These are phyloP conservation scores for Barnettozyma californica DNA, from an alignment of 805 yeast genomes.

Conservation along the genomic window DNA sequence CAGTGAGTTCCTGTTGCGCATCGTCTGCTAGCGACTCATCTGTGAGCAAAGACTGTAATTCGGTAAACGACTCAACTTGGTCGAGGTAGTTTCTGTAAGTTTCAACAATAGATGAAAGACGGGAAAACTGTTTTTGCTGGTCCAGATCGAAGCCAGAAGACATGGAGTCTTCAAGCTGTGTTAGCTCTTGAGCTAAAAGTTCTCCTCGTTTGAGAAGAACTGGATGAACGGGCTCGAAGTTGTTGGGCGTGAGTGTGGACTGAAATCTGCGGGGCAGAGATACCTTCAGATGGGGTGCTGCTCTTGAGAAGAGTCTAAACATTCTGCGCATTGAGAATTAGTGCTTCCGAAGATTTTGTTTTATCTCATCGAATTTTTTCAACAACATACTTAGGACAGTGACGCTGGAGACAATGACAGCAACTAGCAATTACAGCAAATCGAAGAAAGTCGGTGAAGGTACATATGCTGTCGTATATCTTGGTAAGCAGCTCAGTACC, in stretches of 20 bases:
- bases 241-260: constrained; percentile 1
- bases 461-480: constrained; percentile 93
- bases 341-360: neutral
- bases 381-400: neutral
- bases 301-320: neutral
- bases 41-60: constrained; percentile 38
- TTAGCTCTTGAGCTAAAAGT: constrained; percentile 35
- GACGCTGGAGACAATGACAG: neutral
- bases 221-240: constrained; percentile 40
- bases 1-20: constrained; percentile 55
- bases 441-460: constrained; percentile 95
- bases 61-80: constrained; percentile 27
- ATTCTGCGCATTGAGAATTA: neutral
- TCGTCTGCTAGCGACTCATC: constrained; percentile 50
- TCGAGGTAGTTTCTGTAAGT: constrained; percentile 34
- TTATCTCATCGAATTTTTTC: neutral
- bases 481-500: constrained; percentile 62
- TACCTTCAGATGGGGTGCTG: neutral
- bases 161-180: constrained; percentile 35
- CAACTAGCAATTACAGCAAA: constrained; percentile 2
- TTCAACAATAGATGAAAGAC: constrained; percentile 39
- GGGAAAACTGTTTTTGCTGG: constrained; percentile 44
- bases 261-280: neutral
- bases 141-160: constrained; percentile 38
- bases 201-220: constrained; percentile 44